Conservation (phyloP, 495 filamentous ascomycete species). For the Thermochaetoides thermophila region DNA sequence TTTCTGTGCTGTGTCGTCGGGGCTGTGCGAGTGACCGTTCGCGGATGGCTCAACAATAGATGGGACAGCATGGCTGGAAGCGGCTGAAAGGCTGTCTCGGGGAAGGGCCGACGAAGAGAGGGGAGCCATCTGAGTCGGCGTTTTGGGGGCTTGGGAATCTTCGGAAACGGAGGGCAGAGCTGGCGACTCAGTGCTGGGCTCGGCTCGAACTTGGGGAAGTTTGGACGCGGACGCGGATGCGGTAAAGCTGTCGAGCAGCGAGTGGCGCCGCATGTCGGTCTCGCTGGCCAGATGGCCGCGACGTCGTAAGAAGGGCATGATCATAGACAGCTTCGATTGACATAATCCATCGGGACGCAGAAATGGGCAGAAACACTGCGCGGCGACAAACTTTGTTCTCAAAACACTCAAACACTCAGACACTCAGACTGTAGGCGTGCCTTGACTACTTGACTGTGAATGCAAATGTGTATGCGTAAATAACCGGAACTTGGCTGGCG, state of each 20-base stretch:
- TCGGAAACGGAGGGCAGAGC: constrained; percentile 11
- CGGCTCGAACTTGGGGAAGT: constrained; percentile 10
- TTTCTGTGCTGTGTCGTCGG: constrained; percentile 34
- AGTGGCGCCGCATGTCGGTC: constrained; percentile 33
- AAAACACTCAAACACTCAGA: no score
- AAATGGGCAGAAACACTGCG: no score
- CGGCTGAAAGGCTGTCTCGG: constrained; percentile 11
- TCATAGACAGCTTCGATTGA: constrained; percentile 22
- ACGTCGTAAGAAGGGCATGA: constrained; percentile 37
- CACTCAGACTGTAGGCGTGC: no score
- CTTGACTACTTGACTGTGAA: no score
- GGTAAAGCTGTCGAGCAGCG: constrained; percentile 23
- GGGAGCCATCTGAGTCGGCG: constrained; percentile 5
- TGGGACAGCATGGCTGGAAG: constrained; percentile 11
- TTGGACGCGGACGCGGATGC: constrained; percentile 13
- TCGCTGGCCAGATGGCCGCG: constrained; percentile 36
- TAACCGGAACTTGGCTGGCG: no score
- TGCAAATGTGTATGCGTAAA: no score
- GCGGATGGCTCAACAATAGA: constrained; percentile 19
- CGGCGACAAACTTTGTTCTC: no score
- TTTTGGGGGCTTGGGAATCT: no score
- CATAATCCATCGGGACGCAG: constrained; percentile 25
- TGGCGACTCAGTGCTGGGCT: constrained; percentile 13
- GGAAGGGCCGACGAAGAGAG: constrained; percentile 9
- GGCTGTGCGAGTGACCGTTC: constrained; percentile 21